These are phyloP conservation scores for Aristolochia contorta DNA, from an alignment of 164 flowering plant species.

Conservation along the genomic window DNA sequence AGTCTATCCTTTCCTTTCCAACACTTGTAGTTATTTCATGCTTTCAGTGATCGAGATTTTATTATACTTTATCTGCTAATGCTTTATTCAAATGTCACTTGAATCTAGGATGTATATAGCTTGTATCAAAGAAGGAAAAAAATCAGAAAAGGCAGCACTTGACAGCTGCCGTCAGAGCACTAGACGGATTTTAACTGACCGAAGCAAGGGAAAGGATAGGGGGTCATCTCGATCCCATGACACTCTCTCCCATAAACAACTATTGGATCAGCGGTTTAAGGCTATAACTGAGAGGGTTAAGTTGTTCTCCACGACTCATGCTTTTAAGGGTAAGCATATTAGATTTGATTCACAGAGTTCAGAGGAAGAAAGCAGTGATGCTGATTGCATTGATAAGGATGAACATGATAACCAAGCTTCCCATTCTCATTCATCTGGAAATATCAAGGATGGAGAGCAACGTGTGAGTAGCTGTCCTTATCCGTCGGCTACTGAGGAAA, in stretches of 20 bases:
- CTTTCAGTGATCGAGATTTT: background rate
- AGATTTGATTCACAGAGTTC: conserved; percentile 65
- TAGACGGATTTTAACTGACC: conserved; percentile 9
- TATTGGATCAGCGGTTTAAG: conserved; percentile 48
- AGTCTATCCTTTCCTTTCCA: conserved; percentile 11
- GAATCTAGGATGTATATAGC: conserved; percentile 43
- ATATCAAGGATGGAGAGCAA: conserved; percentile 24
- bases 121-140: conserved; percentile 35
- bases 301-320: conserved; percentile 39
- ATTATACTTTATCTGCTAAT: background rate
- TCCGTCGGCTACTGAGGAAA: conserved; percentile 82
- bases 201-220: conserved; percentile 11
- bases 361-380: conserved; percentile 39
- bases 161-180: conserved; percentile 18
- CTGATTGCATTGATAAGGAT: conserved; percentile 14
- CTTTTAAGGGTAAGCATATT: conserved; percentile 51
- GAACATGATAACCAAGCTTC: conserved; percentile 9
- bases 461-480: conserved; percentile 71
- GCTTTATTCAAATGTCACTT: background rate
- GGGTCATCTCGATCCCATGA: conserved; percentile 11
- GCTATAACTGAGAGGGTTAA: conserved; percentile 50
- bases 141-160: conserved; percentile 26
- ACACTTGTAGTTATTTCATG: background rate
- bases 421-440: conserved; percentile 18
- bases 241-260: conserved; percentile 31